These are phyloP conservation scores for Alternaria burnsii DNA, from an alignment of 2,329 filamentous ascomycete genomes.

Conservation along the genomic window DNA sequence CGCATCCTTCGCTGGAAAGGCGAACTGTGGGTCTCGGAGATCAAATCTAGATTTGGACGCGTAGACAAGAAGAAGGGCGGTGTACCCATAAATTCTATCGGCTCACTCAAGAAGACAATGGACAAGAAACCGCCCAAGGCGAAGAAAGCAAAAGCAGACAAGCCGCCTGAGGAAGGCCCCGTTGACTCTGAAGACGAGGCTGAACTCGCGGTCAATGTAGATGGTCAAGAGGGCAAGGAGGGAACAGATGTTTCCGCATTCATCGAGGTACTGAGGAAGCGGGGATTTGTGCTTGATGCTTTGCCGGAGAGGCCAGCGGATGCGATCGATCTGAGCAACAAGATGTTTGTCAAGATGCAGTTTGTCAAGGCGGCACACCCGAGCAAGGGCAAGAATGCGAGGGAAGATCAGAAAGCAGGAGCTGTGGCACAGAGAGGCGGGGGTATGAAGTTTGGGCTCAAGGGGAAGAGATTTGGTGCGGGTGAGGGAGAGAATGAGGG, in stretches of 20 bases:
- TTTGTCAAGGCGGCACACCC: constrained; percentile 86
- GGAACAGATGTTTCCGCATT: constrained; percentile 91
- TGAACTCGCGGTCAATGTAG: constrained; percentile 69
- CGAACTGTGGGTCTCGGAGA: constrained; percentile 96
- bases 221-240: constrained; percentile 69
- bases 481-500: constrained; percentile 52
- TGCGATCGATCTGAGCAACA: constrained; percentile 84
- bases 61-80: constrained; percentile 59
- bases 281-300: constrained; percentile 80
- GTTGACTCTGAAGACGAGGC: constrained; percentile 65
- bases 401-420: constrained; percentile 40
- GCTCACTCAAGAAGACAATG: constrained; percentile 50
- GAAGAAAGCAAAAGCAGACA: constrained; percentile 55
- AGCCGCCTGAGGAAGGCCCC: constrained; percentile 58
- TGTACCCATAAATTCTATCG: constrained; percentile 71
- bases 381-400: constrained; percentile 76
- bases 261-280: constrained; percentile 78
- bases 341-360: constrained; percentile 98
- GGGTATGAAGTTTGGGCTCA: constrained; percentile 41
- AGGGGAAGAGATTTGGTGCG: constrained; percentile 15
- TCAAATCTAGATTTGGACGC: constrained; percentile 87
- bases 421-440: constrained; percentile 54
- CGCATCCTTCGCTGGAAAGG: constrained; percentile 91
- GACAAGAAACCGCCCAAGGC: constrained; percentile 29
- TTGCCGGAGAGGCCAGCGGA: constrained; percentile 62